phyloP scores from a whole-genome alignment of 1,139 yeast genomes.

The Geotrichum fermentans region DNA sequence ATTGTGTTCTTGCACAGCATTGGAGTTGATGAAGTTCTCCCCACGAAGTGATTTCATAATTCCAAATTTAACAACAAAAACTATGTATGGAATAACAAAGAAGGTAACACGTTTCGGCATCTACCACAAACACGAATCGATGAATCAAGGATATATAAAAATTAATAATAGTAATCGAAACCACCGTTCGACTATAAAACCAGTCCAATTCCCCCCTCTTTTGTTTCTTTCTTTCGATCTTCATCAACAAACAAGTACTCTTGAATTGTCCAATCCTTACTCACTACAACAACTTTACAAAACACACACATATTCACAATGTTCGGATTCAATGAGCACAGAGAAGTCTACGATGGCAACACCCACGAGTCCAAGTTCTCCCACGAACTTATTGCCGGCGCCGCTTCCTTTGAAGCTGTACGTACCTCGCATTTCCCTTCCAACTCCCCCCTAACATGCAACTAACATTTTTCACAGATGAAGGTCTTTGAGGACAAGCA shows the following conservation, averaged over 20 bases:
- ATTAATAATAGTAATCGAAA: too few relatives aligned
- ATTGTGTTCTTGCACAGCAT: too few relatives aligned
- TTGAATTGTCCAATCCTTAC: background rate
- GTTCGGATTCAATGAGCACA: conserved; percentile 30
- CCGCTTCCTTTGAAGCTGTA: conserved; percentile 36
- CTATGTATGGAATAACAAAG: too few relatives aligned
- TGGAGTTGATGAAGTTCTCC: too few relatives aligned
- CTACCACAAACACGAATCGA: too few relatives aligned
- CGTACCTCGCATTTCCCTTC: conserved; percentile 4
- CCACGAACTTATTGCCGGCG: conserved; percentile 36
- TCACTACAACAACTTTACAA: background rate
- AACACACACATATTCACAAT: conserved; percentile 20
- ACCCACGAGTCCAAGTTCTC: conserved; percentile 32
- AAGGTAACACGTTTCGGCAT: too few relatives aligned
- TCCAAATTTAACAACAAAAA: too few relatives aligned
- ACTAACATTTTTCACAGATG: conserved; percentile 17
- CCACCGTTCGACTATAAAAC: too few relatives aligned
- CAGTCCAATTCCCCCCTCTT: background rate
- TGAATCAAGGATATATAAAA: too few relatives aligned
- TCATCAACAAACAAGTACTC: background rate
- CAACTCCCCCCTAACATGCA: background rate
- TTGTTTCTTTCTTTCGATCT: background rate
- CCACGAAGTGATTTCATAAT: too few relatives aligned
- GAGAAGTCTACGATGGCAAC: conserved; percentile 26
- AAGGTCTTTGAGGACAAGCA: conserved; percentile 33